These are phyloP conservation scores for Capronia coronata DNA, from an alignment of 2,329 filamentous ascomycete species.

Conservation along the genomic window DNA sequence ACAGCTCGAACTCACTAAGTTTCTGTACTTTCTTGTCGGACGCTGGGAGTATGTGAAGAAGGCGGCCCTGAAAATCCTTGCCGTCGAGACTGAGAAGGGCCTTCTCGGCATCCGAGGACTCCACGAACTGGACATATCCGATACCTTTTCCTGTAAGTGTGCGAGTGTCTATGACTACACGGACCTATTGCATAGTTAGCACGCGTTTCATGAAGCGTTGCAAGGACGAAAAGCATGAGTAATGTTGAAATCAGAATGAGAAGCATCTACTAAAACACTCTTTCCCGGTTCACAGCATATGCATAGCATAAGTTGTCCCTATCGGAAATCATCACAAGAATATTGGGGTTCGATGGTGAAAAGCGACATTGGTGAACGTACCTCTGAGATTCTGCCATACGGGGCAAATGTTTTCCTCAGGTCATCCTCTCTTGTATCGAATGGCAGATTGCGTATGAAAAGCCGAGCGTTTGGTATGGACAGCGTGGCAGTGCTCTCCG, in stretches of 20 bases:
- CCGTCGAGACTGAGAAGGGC: constrained; percentile 77
- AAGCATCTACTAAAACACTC: constrained; percentile 99
- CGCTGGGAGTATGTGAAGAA: constrained; percentile 83
- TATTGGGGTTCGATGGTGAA: constrained; percentile 3
- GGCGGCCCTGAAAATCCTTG: constrained; percentile 81
- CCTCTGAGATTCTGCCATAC: constrained; percentile 78
- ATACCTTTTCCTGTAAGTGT: constrained; percentile 79
- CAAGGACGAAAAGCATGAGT: constrained; percentile 25
- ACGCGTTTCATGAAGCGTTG: constrained; percentile 19
- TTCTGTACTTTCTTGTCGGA: constrained; percentile 72
- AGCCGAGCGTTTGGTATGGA: constrained; percentile 58
- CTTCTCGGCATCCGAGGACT: constrained; percentile 64
- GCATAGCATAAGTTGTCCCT: constrained; percentile 99
- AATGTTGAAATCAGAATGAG: constrained; percentile 61
- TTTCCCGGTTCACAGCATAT: constrained; percentile 86
- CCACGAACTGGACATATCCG: constrained; percentile 72
- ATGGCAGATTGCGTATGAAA: constrained; percentile 85
- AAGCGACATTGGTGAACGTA: constrained; percentile 48
- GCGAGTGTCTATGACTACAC: constrained; percentile 67
- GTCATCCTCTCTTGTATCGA: constrained; percentile 69
- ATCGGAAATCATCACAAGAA: constrained; percentile 94
- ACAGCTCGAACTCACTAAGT: constrained; percentile 80
- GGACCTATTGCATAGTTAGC: constrained; percentile 61
- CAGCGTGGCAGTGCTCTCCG: constrained; percentile 19
- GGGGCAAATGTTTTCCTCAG: constrained; percentile 62